Evolutionary conservation across 2,329 filamentous ascomycete species (phyloP).

Genomic region (Bipolaris sorokiniana): DNA sequence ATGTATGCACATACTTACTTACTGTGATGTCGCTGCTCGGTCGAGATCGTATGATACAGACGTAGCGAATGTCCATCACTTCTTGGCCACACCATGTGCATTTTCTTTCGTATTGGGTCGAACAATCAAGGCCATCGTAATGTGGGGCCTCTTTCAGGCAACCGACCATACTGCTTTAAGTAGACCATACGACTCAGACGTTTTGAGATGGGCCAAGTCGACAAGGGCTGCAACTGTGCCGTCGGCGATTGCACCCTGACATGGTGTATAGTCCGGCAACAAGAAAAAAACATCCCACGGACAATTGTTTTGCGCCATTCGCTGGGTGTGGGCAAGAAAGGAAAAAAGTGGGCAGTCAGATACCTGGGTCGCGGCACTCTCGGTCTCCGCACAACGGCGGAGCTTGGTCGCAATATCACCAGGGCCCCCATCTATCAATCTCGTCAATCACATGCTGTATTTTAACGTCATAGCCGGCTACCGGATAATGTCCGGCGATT

Average conservation of each 20-base stretch:
- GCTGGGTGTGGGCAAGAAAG: not conserved
- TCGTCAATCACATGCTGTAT: slow-evolving; percentile 1
- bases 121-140: slow-evolving; percentile 7
- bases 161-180: not conserved
- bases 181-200: slow-evolving; percentile 17
- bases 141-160: slow-evolving; percentile 19
- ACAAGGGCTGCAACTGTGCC: slow-evolving; percentile 10
- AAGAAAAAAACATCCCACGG: not conserved
- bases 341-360: slow-evolving; percentile 7
- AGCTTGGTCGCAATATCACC: not conserved
- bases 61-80: slow-evolving; percentile 8
- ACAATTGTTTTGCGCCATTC: slow-evolving; percentile 5
- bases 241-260: slow-evolving; percentile 11
- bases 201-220: slow-evolving; percentile 10
- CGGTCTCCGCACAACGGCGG: slow-evolving; percentile 4
- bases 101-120: slow-evolving; percentile 11
- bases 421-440: slow-evolving; percentile 1
- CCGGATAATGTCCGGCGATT: slow-evolving; percentile 5
- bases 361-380: slow-evolving; percentile 6
- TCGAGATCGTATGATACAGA: slow-evolving; percentile 13
- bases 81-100: slow-evolving; percentile 6
- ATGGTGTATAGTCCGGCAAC: slow-evolving; percentile 10
- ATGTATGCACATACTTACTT: not conserved
- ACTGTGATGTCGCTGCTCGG: slow-evolving; percentile 2
- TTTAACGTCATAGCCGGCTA: slow-evolving; percentile 2